Evolutionary conservation across 306 rosid species (phyloP).

Genomic region (Hippophae tibetana): DNA sequence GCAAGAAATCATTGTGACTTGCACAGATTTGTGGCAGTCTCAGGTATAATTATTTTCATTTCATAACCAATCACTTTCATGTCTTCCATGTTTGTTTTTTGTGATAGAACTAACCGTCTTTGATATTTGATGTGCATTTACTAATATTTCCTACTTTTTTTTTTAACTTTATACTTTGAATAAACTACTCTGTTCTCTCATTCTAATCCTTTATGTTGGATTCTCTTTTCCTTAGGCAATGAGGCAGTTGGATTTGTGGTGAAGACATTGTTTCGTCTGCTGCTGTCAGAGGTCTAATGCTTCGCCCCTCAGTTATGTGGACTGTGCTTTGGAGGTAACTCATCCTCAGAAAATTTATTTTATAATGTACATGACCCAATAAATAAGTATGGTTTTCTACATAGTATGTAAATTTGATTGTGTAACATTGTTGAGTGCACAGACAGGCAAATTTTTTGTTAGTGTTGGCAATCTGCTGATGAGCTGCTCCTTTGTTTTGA

Average conservation of each 20-base stretch:
- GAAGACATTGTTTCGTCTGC: slow-evolving; percentile 61
- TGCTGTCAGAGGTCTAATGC: slow-evolving; percentile 45
- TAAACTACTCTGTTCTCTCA: neutral
- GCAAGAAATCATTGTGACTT: slow-evolving; percentile 60
- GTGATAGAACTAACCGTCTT: no score
- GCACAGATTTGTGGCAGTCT: slow-evolving; percentile 66
- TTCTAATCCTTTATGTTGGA: slow-evolving; percentile 7
- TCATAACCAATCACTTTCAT: no score
- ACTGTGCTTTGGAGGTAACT: slow-evolving; percentile 57
- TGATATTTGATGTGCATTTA: neutral
- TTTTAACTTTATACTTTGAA: neutral
- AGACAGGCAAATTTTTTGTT: neutral
- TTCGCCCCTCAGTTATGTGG: slow-evolving; percentile 39
- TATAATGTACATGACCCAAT: neutral
- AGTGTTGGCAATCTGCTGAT: neutral
- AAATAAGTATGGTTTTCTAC: neutral
- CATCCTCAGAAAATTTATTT: slow-evolving; percentile 1
- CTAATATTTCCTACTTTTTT: neutral
- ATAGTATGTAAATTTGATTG: neutral
- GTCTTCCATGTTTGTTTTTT: no score
- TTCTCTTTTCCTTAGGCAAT: slow-evolving; percentile 25
- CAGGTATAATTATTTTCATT: slow-evolving; percentile 30
- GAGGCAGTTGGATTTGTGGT: slow-evolving; percentile 65
- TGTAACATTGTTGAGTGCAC: neutral
- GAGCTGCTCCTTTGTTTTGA: neutral